These are phyloP conservation scores for Phalaenopsis aphrodite DNA, from an alignment of 106 monocot species.

Conservation along the genomic window DNA sequence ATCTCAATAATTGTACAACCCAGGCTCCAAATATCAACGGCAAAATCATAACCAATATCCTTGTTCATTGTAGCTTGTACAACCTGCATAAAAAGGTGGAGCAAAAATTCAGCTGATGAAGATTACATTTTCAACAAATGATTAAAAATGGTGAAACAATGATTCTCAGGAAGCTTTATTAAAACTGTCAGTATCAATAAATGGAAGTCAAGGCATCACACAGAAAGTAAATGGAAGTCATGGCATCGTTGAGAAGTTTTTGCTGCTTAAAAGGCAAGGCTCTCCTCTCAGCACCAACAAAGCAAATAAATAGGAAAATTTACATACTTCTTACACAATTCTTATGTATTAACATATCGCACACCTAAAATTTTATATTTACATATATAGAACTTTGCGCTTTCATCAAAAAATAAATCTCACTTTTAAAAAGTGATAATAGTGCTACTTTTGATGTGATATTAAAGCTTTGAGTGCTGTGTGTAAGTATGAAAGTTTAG, in stretches of 20 bases:
- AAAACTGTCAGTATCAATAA: neutral
- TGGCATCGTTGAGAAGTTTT: neutral
- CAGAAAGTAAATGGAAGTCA: neutral
- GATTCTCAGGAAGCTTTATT: neutral
- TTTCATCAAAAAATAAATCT: too few species aligned
- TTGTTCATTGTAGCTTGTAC: slow-evolving; percentile 87
- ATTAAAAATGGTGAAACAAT: neutral
- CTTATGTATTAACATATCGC: too few species aligned
- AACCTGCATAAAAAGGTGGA: slow-evolving; percentile 32
- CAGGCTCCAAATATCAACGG: slow-evolving; percentile 98
- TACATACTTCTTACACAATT: too few species aligned
- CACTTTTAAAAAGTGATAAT: too few species aligned
- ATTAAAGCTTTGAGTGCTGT: too few species aligned
- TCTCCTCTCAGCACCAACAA: too few species aligned
- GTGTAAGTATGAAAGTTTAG: too few species aligned
- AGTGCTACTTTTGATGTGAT: too few species aligned
- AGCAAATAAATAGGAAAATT: too few species aligned
- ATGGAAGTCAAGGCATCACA: neutral
- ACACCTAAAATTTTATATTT: too few species aligned
- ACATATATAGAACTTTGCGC: too few species aligned
- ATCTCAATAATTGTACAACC: slow-evolving; percentile 97
- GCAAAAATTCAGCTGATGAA: slow-evolving; percentile 1
- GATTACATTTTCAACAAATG: neutral
- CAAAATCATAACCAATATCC: slow-evolving; percentile 69
- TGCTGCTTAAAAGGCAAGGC: too few species aligned